Base-by-base conservation (phyloP, 495 filamentous ascomycete species). In the Gamarada debralockiae region DNA sequence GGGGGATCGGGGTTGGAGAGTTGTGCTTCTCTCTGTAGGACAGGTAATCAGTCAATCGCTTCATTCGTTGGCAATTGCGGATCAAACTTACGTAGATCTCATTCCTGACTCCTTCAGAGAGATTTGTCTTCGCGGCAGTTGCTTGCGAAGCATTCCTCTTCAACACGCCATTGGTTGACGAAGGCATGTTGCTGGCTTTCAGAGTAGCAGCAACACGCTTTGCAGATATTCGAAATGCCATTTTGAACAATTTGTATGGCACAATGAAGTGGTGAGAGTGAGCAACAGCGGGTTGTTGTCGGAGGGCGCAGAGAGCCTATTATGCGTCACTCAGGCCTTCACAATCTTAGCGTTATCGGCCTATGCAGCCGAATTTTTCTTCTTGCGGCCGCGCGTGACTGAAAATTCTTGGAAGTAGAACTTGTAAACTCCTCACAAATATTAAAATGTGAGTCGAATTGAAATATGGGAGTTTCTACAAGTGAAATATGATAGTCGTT, bases 1-100 rank as follows among this genome's bases (percentile, higher is more conserved):
- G 84, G 58, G 10, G 93, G 93, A 66, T 98, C 93, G 20, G 87
- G 76, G 54, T 86, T 88, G 2, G 88, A 77, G 13, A 95, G 67
- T 22, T 72, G 60, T 7, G 81, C 68, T 65, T 89, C 84, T 60
- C 78, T 79, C 81, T 89, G 62, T n/a, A 50, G 9, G 22, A 24
- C 45, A 7, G 25, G 48, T 36, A 27, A 22, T 29, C 27, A 29
- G 27, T 29, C 27, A 5, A 10, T 10, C 5, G 10, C 10, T 29
- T 27, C 24, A 33, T 2, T 27, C 25, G 34, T 10, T 33, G 12
- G 0, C 21, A 24, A 15, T 22, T 33, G 20, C 8, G n/a, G 14
- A 55, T 14, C 23, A 29, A 15, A 41, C 15, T 36, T 43, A 67
- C 66, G 13, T 58, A 46, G 14, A 65, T 64, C 14, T 53, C 39